Evolutionary conservation across 192 early-diverging fungal species (phyloP).

Genomic region (Coemansia sp.): DNA sequence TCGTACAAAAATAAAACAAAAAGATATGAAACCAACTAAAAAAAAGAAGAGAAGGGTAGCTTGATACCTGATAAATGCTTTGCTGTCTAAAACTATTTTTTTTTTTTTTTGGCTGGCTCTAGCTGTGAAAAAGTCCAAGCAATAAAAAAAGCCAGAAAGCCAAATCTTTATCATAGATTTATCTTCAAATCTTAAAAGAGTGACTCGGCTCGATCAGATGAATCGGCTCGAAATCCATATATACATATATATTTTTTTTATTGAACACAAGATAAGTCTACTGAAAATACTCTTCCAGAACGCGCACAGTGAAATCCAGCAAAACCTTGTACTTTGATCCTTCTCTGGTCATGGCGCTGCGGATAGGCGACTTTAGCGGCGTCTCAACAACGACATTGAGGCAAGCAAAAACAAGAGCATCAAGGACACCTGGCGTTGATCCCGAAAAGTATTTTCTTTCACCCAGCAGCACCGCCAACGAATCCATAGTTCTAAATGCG

Average conservation of each 20-base stretch:
- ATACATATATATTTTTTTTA: too few relatives aligned
- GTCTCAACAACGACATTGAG: constrained; percentile 31
- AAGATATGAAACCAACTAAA: background rate
- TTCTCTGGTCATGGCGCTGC: constrained; percentile 16
- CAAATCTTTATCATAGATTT: background rate
- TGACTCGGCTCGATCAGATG: constrained; percentile 9
- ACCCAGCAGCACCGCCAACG: constrained; percentile 27
- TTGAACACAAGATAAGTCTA: background rate
- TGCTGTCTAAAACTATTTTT: too few relatives aligned
- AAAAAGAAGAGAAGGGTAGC: background rate
- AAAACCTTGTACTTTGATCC: constrained; percentile 28
- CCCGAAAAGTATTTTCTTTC: constrained; percentile 24
- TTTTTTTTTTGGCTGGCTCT: too few relatives aligned
- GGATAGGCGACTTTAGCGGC: constrained; percentile 34
- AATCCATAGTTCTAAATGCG: constrained; percentile 31
- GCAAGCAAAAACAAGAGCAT: constrained; percentile 42
- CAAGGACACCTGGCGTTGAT: constrained; percentile 18
- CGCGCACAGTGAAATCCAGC: constrained; percentile 26
- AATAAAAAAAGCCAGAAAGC: too few relatives aligned
- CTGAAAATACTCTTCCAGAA: constrained; percentile 23
- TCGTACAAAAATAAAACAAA: background rate
- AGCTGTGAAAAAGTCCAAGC: too few relatives aligned
- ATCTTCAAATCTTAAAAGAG: background rate
- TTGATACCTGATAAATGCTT: too few relatives aligned
- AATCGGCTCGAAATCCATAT: background rate